Evolutionary conservation across 805 yeast species (phyloP).

Genomic region (Maudiozyma barnettii): DNA sequence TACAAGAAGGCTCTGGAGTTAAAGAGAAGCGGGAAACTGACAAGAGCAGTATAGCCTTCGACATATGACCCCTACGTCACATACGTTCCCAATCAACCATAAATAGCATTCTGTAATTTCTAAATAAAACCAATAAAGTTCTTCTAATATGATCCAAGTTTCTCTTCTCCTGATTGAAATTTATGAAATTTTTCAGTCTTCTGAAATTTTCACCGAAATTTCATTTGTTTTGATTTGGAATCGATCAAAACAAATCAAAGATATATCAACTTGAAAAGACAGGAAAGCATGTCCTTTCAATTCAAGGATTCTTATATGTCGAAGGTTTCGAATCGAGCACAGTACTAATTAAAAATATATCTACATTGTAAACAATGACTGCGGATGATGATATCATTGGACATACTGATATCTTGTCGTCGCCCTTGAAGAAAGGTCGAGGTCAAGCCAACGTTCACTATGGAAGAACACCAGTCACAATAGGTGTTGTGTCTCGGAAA

Average conservation of each 20-base stretch:
- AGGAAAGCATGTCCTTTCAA: too few relatives aligned
- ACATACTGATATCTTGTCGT: slow-evolving; percentile 19
- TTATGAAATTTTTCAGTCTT: neutral
- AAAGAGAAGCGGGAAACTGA: slow-evolving; percentile 63
- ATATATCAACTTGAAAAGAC: too few relatives aligned
- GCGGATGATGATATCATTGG: slow-evolving; percentile 13
- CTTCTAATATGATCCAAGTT: too few relatives aligned
- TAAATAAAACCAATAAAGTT: neutral
- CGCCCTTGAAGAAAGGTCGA: slow-evolving; percentile 10
- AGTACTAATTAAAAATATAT: neutral
- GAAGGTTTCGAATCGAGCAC: too few relatives aligned
- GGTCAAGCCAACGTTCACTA: neutral
- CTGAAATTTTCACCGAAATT: neutral
- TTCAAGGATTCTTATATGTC: too few relatives aligned
- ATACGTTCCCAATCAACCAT: too few relatives aligned
- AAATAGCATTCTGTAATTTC: neutral
- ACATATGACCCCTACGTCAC: too few relatives aligned
- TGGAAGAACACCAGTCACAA: neutral
- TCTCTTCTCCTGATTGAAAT: neutral
- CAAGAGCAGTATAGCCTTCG: slow-evolving; percentile 18
- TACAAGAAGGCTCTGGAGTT: slow-evolving; percentile 84
- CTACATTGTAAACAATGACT: neutral
- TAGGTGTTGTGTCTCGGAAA: neutral
- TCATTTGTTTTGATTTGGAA: neutral
- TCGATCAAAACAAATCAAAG: too few relatives aligned